Evolutionary conservation across 1,284 basidiomycete species (phyloP).

Genomic region (Sparassis latifolia): DNA sequence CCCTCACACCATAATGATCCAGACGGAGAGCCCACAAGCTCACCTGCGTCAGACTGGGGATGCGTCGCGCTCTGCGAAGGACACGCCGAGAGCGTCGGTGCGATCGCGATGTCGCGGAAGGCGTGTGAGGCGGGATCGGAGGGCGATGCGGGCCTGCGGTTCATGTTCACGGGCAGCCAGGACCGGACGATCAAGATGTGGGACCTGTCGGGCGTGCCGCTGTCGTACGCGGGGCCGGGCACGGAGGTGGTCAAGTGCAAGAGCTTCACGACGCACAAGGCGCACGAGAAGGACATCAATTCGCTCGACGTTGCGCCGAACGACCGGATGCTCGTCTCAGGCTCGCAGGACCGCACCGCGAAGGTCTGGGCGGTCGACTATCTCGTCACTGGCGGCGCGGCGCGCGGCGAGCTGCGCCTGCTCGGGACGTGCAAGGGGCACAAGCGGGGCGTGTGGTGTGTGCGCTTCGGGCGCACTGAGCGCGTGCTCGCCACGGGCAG

Average conservation of each 20-base stretch:
- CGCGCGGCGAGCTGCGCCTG: slow-evolving; percentile 66
- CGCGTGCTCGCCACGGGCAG: slow-evolving; percentile 88
- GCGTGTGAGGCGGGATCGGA: slow-evolving; percentile 14
- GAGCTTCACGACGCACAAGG: slow-evolving; percentile 84
- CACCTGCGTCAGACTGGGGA: slow-evolving; percentile 50
- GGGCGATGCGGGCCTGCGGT: slow-evolving; percentile 31
- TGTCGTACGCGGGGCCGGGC: slow-evolving; percentile 6
- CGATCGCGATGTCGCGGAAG: slow-evolving; percentile 72
- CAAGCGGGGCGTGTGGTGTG: slow-evolving; percentile 94
- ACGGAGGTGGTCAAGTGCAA: slow-evolving; percentile 45
- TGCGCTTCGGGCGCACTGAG: slow-evolving; percentile 82
- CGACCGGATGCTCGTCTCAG: slow-evolving; percentile 84
- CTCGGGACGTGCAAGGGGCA: slow-evolving; percentile 92
- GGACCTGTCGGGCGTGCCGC: slow-evolving; percentile 66
- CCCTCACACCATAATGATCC: slow-evolving; percentile 21
- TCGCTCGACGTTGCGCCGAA: slow-evolving; percentile 91
- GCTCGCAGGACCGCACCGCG: slow-evolving; percentile 93
- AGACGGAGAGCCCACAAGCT: slow-evolving; percentile 13
- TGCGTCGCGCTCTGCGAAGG: slow-evolving; percentile 90
- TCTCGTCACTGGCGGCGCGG: slow-evolving; percentile 31
- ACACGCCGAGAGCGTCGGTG: slow-evolving; percentile 92
- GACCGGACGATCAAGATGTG: slow-evolving; percentile 99
- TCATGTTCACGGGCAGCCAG: slow-evolving; percentile 92
- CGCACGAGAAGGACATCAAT: slow-evolving; percentile 99
- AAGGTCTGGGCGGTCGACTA: slow-evolving; percentile 85